Evolutionary conservation across 495 filamentous ascomycete species (phyloP).

Genomic region (Annulohypoxylon stygium): DNA sequence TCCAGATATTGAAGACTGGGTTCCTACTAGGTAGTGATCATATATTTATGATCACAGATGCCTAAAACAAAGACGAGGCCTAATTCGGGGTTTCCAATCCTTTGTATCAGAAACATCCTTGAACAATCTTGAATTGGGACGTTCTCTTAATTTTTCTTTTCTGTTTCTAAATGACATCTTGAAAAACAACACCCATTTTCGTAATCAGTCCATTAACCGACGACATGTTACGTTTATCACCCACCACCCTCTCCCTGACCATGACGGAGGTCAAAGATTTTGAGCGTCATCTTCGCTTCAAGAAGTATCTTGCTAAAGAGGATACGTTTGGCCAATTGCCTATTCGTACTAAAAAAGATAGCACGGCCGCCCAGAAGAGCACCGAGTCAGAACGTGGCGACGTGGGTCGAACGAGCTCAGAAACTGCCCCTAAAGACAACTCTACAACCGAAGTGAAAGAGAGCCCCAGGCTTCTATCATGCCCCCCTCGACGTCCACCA

Average conservation of each 20-base stretch:
- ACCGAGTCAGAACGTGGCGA: conserved; percentile 33
- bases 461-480: conserved; percentile 28
- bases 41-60: too few relatives aligned
- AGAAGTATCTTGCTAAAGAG: conserved; percentile 52
- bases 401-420: conserved; percentile 16
- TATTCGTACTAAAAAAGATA: conserved; percentile 32
- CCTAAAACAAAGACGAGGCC: too few relatives aligned
- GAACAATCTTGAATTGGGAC: not conserved
- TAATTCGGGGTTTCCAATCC: conserved; percentile 6
- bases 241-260: conserved; percentile 66
- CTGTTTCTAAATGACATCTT: not conserved
- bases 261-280: conserved; percentile 67
- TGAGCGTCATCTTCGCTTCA: conserved; percentile 57
- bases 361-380: not conserved
- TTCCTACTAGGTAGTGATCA: not conserved
- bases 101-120: not conserved
- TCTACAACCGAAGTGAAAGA: conserved; percentile 24
- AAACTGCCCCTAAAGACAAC: conserved; percentile 12
- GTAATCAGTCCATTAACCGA: conserved; percentile 10
- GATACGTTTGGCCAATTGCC: conserved; percentile 38
- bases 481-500: conserved; percentile 31
- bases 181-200: not conserved
- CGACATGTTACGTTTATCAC: conserved; percentile 68
- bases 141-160: not conserved
- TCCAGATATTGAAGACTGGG: not conserved